These are phyloP conservation scores for Pestalotiopsis fici DNA, from an alignment of 2,329 filamentous ascomycete genomes.

Conservation along the genomic window DNA sequence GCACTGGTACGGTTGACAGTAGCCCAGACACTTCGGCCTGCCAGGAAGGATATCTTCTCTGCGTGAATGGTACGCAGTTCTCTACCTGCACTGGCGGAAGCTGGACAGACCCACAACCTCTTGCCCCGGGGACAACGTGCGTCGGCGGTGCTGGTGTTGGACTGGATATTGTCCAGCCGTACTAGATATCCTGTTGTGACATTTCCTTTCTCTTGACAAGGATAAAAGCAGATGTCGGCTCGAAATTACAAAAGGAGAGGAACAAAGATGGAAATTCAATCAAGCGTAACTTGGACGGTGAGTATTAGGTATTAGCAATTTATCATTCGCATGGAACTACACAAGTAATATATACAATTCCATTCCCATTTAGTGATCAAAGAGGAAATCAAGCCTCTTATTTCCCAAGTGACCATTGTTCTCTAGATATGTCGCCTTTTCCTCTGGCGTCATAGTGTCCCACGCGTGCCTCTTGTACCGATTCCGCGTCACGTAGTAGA, in stretches of 20 bases:
- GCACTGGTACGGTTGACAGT: not conserved
- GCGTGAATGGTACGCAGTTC: conserved; percentile 1
- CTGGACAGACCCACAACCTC: not conserved
- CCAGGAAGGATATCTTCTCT: not conserved
- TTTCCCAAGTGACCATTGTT: conserved; percentile 3
- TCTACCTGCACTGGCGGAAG: conserved; percentile 6
- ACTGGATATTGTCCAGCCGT: conserved; percentile 4
- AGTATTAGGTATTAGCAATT: not conserved
- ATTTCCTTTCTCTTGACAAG: not conserved
- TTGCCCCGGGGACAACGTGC: not conserved
- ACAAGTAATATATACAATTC: not conserved
- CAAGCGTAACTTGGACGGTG: not conserved
- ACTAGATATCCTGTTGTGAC: not conserved
- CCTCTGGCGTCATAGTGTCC: not conserved
- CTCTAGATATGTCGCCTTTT: conserved; percentile 1
- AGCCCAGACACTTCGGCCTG: not conserved
- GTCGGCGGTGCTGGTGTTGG: not conserved
- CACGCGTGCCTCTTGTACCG: not conserved
- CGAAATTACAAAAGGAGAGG: not conserved
- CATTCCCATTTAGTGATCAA: not conserved
- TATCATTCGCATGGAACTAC: not conserved
- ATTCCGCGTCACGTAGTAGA: conserved; percentile 2
- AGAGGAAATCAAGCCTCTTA: conserved; percentile 1
- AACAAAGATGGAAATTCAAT: not conserved
- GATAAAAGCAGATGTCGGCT: not conserved